Evolutionary conservation across 2,329 filamentous ascomycete species (phyloP), one percentile per base, ranked within the genome.

Genomic region (Fusarium sp.): DNA sequence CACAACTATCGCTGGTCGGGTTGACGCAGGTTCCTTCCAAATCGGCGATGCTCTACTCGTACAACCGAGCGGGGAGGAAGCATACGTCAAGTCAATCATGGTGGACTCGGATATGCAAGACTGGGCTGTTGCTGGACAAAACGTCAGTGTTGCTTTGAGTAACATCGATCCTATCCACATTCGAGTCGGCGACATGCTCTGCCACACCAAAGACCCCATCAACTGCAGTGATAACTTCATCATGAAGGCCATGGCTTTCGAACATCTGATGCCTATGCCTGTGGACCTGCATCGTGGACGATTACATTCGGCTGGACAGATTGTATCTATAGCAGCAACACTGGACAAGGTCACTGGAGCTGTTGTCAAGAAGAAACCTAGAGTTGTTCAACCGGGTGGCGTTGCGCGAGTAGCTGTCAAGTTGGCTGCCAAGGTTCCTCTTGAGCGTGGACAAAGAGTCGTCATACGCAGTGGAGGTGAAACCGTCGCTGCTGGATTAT

Each of bases 81-180:
- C 93, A 2, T 90, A 89, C 53, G 87, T 98, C 79, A 97, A 95
- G 77, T 91, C 89, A 6, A 85, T 99, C 49, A 91, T 96, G 77
- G 86, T 94, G 12, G 91, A 95, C 77, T 86, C 89, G 24, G 88
- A 92, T 53, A 82, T 87, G 2, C 88, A 86, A 14, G 94, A 97
- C 64, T 99, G 94, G 94, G 94, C 93, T 0, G 94, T 98, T 16
- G 94, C 95, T 1, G 95, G 95, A 2, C 94, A 98, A 76, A 97
- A 96, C 64, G 89, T 93, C 18, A 91, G 90, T 1, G 83, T 99
- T n/a, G 92, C 97, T 71, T 85, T 99, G 51, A 86, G 89, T 11
- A 92, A 95, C 71, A 94, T 98, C 76, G 95, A 98, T 74, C 88
- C 92, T 0, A 87, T 92, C 18, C 92, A 98, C 74, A 86, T 99